These are phyloP conservation scores for Micractinium sp. DNA, from an alignment of 139 green algal species.

Conservation along the genomic window DNA sequence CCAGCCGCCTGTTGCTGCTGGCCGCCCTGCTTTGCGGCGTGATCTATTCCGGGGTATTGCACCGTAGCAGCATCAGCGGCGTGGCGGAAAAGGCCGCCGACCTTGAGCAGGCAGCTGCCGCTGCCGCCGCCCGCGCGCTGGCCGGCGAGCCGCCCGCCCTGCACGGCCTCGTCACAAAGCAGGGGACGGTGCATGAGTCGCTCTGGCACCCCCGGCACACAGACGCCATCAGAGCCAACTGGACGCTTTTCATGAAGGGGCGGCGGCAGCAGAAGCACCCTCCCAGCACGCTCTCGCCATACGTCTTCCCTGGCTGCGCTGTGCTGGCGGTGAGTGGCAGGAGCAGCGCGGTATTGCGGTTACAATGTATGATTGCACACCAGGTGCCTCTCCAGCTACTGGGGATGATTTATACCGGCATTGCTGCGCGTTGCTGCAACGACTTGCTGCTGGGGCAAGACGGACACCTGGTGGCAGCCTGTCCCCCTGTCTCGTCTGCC, in stretches of 20 bases:
- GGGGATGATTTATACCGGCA: no score
- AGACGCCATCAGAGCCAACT: neutral
- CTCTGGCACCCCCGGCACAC: neutral
- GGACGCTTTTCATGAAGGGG: neutral
- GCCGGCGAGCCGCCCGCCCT: neutral
- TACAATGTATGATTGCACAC: no score
- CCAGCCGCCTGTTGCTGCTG: neutral
- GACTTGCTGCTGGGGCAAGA: no score
- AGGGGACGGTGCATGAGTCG: neutral
- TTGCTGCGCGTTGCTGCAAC: neutral
- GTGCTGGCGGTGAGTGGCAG: neutral
- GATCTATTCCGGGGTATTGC: neutral
- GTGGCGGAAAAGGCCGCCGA: neutral
- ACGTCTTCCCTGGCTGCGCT: neutral
- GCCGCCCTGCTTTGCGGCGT: neutral
- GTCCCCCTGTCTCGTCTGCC: neutral
- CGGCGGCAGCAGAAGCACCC: neutral
- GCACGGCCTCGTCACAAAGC: neutral
- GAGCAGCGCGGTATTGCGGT: no score
- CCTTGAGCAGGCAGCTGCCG: neutral
- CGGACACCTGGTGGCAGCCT: neutral
- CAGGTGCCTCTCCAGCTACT: no score
- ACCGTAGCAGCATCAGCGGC: neutral
- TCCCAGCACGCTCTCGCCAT: neutral
- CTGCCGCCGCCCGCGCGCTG: neutral